Evolutionary conservation across 768 basidiomycete genomes (phyloP).

Genomic region (Sporobolomyces roseus): DNA sequence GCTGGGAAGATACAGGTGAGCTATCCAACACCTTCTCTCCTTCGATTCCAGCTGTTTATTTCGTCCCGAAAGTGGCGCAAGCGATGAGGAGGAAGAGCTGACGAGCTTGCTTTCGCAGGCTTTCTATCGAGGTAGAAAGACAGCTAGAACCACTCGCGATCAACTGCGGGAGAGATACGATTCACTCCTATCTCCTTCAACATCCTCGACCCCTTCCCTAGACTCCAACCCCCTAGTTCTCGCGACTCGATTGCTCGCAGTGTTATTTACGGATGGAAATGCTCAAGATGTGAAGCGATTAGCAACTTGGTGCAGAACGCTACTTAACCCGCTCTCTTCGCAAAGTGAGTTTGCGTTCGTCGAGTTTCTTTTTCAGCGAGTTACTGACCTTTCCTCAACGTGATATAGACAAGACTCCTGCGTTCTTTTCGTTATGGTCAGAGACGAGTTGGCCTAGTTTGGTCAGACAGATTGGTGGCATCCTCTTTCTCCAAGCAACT

Average conservation of each 20-base stretch:
- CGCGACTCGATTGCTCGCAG: conserved; percentile 20
- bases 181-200: background rate
- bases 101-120: background rate
- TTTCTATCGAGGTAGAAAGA: conserved; percentile 4
- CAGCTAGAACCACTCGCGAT: background rate
- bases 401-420: conserved; percentile 18
- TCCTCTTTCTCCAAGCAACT: conserved; percentile 21
- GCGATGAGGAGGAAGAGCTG: too few species aligned
- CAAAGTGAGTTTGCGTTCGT: background rate
- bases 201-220: background rate
- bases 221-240: background rate
- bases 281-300: conserved; percentile 14
- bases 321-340: background rate
- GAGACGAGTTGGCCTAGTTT: background rate
- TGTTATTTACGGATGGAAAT: background rate
- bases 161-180: conserved; percentile 12
- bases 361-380: too few species aligned
- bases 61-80: background rate
- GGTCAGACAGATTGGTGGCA: background rate
- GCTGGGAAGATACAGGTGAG: conserved; percentile 30
- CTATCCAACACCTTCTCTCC: background rate
- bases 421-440: conserved; percentile 20
- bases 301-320: conserved; percentile 23
- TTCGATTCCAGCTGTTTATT: background rate
- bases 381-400: too few species aligned